Evolutionary conservation across 129 eudicot genomes (phyloP).

Genomic region (Lactuca sativa): DNA sequence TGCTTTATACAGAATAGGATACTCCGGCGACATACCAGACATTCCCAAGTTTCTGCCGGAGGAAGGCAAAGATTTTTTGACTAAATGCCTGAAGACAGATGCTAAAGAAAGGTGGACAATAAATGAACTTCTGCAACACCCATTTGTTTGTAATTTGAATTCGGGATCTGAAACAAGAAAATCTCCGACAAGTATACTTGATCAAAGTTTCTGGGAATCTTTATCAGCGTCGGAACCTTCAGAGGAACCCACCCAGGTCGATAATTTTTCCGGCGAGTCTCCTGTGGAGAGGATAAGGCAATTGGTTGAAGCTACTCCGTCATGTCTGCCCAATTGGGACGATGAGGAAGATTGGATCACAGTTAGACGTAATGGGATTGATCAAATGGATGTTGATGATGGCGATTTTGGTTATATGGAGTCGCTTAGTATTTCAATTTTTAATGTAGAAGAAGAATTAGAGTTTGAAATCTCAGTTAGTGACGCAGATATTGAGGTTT

Average conservation of each 20-base stretch:
- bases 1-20: slow-evolving; percentile 36
- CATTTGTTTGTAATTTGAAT: slow-evolving; percentile 28
- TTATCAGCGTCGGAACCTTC: slow-evolving; percentile 25
- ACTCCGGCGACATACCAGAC: slow-evolving; percentile 37
- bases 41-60: slow-evolving; percentile 44
- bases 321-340: slow-evolving; percentile 33
- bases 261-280: background rate
- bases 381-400: background rate
- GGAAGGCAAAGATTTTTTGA: slow-evolving; percentile 40
- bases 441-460: no score
- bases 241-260: slow-evolving; percentile 4
- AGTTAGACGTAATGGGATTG: slow-evolving; percentile 36
- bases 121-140: slow-evolving; percentile 45
- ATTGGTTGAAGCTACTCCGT: slow-evolving; percentile 24
- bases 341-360: slow-evolving; percentile 53
- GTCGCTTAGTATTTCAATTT: no score
- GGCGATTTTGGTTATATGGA: no score
- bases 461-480: no score
- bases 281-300: slow-evolving; percentile 41
- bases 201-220: slow-evolving; percentile 53
- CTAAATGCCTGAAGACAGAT: slow-evolving; percentile 48
- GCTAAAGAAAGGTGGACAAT: slow-evolving; percentile 46
- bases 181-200: slow-evolving; percentile 60
- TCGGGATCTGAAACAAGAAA: slow-evolving; percentile 9
- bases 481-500: no score